Evolutionary conservation across 306 rosid species (phyloP).

Genomic region (Vicia sativa): DNA sequence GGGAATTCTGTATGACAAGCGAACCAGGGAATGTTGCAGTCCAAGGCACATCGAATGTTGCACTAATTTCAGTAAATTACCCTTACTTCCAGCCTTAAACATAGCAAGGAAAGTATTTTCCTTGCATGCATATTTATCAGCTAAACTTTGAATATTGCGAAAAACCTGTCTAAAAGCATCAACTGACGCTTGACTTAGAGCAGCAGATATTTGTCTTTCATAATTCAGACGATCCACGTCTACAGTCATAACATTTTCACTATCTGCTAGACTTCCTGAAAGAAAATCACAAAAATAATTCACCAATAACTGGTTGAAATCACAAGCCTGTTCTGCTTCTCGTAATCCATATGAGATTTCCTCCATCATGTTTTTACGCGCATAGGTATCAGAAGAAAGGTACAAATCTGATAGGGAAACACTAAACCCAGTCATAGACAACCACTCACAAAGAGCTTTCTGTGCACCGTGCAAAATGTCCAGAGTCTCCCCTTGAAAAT

Average conservation of each 20-base stretch:
- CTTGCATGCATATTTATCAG: constrained; percentile 59
- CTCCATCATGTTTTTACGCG: constrained; percentile 76
- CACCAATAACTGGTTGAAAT: constrained; percentile 69
- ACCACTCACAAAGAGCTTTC: constrained; percentile 85
- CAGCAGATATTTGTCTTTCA: constrained; percentile 75
- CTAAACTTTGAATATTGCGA: constrained; percentile 74
- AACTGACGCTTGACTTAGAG: constrained; percentile 75
- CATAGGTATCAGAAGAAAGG: constrained; percentile 61
- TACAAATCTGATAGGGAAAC: constrained; percentile 84
- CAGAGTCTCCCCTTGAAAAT: constrained; percentile 51
- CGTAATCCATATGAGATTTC: constrained; percentile 68
- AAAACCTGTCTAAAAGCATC: constrained; percentile 84
- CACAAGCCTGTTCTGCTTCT: constrained; percentile 75
- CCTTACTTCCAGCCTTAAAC: constrained; percentile 98
- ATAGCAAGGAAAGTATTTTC: constrained; percentile 73
- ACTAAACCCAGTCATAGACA: constrained; percentile 82
- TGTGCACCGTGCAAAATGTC: constrained; percentile 70
- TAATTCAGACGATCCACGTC: constrained; percentile 54
- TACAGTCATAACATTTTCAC: constrained; percentile 40
- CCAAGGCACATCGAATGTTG: constrained; percentile 97
- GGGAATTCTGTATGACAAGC: constrained; percentile 74
- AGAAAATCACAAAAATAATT: constrained; percentile 52
- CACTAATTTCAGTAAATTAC: constrained; percentile 76
- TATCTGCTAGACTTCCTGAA: constrained; percentile 51
- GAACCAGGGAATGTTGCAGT: constrained; percentile 83